These are phyloP conservation scores for Cladosporium oxysporum DNA, from an alignment of 2,329 filamentous ascomycete genomes.

Conservation along the genomic window DNA sequence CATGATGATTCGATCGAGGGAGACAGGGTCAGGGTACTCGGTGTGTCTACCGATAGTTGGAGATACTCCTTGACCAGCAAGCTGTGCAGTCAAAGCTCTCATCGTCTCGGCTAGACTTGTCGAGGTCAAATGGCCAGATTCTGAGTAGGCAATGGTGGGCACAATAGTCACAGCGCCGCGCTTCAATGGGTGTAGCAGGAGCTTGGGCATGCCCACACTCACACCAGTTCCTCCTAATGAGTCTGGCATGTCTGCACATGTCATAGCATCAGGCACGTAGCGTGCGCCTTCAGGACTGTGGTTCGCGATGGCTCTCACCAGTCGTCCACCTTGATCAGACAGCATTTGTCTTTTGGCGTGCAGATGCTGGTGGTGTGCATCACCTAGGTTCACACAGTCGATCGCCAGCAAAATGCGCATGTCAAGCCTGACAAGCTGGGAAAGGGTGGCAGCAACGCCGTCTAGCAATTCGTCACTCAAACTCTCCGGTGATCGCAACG, in stretches of 20 bases:
- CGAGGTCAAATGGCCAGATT: conserved; percentile 51
- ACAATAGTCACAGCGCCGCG: conserved; percentile 72
- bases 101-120: conserved; percentile 66
- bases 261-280: conserved; percentile 62
- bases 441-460: conserved; percentile 79
- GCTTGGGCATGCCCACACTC: conserved; percentile 46
- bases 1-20: conserved; percentile 82
- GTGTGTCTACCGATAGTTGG: conserved; percentile 29
- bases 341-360: conserved; percentile 25
- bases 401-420: conserved; percentile 80
- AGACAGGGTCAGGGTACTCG: conserved; percentile 43
- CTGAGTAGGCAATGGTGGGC: conserved; percentile 60
- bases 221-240: conserved; percentile 32
- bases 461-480: conserved; percentile 68
- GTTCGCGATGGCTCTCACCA: conserved; percentile 73
- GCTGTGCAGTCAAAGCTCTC: conserved; percentile 73
- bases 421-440: conserved; percentile 79
- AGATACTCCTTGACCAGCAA: conserved; percentile 62
- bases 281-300: conserved; percentile 69
- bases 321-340: conserved; percentile 66
- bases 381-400: conserved; percentile 58
- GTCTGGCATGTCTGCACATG: conserved; percentile 29
- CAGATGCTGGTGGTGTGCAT: conserved; percentile 14
- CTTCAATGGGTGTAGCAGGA: conserved; percentile 66
- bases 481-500: conserved; percentile 72